Evolutionary conservation across 371 early-diverging fungal species (phyloP).

Genomic region (Haplosporangium sp.): DNA sequence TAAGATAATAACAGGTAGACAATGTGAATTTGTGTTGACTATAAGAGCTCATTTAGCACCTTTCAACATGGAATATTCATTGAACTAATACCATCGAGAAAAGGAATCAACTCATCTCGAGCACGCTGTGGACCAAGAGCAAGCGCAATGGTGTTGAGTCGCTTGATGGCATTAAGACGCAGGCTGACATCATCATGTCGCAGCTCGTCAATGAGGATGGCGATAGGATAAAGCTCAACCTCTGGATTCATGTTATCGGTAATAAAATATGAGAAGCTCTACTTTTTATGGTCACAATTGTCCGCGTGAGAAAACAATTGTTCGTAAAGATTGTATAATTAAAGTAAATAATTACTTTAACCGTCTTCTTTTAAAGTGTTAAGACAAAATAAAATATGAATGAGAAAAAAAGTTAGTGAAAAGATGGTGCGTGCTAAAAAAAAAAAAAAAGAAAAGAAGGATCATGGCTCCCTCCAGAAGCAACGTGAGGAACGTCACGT

Average conservation of each 20-base stretch:
- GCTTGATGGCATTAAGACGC: conserved; percentile 92
- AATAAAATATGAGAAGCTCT: conserved; percentile 1
- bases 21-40: not conserved
- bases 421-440: too few species aligned
- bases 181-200: conserved; percentile 96
- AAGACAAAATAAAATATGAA: too few species aligned
- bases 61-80: not conserved
- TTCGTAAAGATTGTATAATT: not conserved
- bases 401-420: too few species aligned
- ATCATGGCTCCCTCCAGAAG: too few species aligned
- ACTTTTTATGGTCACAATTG: not conserved
- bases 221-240: conserved; percentile 81
- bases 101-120: conserved; percentile 95
- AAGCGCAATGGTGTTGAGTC: conserved; percentile 91
- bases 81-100: conserved; percentile 86
- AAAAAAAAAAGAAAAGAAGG: too few species aligned
- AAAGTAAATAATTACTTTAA: not conserved
- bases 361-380: too few species aligned
- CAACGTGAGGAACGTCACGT: too few species aligned
- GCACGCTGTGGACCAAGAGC: conserved; percentile 97
- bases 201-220: conserved; percentile 95
- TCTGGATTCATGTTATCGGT: conserved; percentile 48
- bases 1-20: not conserved
- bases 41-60: too few species aligned
- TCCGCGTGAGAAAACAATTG: conserved; percentile 4